Conservation (phyloP, 768 basidiomycete genomes). For the Suillus brevipes region DNA sequence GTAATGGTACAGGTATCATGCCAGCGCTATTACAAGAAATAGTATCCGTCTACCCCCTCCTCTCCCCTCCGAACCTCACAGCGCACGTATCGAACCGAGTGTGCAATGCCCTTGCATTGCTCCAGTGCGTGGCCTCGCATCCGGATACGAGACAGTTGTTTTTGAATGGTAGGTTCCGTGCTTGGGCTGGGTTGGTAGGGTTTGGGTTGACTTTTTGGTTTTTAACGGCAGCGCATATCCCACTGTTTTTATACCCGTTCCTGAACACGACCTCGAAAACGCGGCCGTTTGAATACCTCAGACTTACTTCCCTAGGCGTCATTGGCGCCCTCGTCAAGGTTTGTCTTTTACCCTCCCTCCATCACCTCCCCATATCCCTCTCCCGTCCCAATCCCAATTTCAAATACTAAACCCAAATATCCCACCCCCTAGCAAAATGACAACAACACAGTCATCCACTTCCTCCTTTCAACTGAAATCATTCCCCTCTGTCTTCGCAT, state of each 20-base stretch:
- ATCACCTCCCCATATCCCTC: not conserved
- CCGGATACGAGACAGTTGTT: conserved; percentile 94
- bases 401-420: conserved; percentile 8
- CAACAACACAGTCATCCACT: conserved; percentile 98
- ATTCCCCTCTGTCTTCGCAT: conserved; percentile 98
- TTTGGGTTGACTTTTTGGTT: conserved; percentile 7
- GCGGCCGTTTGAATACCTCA: conserved; percentile 98
- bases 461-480: conserved; percentile 97
- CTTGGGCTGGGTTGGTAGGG: not conserved
- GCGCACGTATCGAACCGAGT: conserved; percentile 98
- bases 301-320: conserved; percentile 98
- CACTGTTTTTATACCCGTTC: conserved; percentile 94
- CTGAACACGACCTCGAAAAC: conserved; percentile 99
- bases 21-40: conserved; percentile 96
- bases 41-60: conserved; percentile 94
- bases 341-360: conserved; percentile 16
- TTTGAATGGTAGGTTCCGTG: conserved; percentile 68
- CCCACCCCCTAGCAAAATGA: conserved; percentile 83
- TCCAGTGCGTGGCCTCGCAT: conserved; percentile 98
- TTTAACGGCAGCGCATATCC: conserved; percentile 82
- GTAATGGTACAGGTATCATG: conserved; percentile 79
- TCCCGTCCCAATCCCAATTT: not conserved
- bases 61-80: conserved; percentile 93
- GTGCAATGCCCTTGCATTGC: conserved; percentile 95
- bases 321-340: conserved; percentile 99